Evolutionary conservation across 345 rosid species (phyloP).

Genomic region (Euphorbia pulcherrima): DNA sequence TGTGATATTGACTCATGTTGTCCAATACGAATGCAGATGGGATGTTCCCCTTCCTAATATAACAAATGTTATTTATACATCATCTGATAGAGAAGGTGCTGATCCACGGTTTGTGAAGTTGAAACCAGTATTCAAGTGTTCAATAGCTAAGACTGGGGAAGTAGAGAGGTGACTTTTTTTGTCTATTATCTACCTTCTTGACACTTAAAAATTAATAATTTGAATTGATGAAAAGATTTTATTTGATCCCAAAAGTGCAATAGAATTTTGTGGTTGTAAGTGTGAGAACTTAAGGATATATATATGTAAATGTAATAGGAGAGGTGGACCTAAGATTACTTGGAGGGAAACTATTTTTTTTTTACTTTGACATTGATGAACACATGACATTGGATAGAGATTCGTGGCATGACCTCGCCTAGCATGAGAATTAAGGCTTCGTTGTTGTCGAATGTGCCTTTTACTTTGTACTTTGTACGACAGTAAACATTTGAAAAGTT

Average conservation of each 20-base stretch:
- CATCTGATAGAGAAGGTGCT: conserved; percentile 47
- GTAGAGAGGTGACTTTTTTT: conserved; percentile 51
- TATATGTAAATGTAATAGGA: no score
- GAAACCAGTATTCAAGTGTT: conserved; percentile 81
- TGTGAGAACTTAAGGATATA: no score
- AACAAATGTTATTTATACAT: conserved; percentile 49
- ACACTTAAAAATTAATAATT: background rate
- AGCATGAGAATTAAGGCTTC: no score
- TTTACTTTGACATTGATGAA: no score
- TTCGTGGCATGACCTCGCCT: no score
- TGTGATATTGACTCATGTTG: conserved; percentile 15
- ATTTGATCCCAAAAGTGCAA: background rate
- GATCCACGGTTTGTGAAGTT: conserved; percentile 89
- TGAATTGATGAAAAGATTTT: conserved; percentile 3
- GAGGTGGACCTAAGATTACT: no score
- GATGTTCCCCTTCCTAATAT: conserved; percentile 78
- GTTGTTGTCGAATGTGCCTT: no score
- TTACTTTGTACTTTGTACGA: background rate
- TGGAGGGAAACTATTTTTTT: no score
- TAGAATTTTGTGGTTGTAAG: background rate
- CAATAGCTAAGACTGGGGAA: conserved; percentile 61
- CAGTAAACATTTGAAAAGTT: no score
- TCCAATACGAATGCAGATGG: conserved; percentile 63
- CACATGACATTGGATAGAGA: no score
- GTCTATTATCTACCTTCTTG: conserved; percentile 10